These are phyloP conservation scores for Piper betle DNA, from an alignment of 164 flowering plant genomes.

Conservation along the genomic window DNA sequence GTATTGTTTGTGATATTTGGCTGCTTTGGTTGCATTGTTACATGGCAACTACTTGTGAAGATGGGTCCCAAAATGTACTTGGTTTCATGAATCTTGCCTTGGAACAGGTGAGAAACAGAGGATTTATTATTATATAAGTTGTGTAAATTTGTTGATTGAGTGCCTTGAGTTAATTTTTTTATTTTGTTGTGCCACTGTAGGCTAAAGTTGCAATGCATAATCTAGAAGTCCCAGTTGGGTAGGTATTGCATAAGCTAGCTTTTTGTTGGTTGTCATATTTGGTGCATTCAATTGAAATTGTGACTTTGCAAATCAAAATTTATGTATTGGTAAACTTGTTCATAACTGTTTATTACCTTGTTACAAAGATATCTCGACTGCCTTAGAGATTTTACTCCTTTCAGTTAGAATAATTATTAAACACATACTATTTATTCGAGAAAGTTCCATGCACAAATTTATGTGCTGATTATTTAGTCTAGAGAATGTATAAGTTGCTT, in stretches of 20 bases:
- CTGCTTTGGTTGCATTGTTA: too few species aligned
- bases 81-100: slow-evolving; percentile 7
- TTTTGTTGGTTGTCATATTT: background rate
- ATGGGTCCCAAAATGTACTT: background rate
- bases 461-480: background rate
- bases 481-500: background rate
- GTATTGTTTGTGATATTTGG: too few species aligned
- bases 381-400: too few species aligned
- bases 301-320: too few species aligned
- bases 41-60: background rate
- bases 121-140: background rate
- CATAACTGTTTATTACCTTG: too few species aligned
- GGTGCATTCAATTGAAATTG: background rate
- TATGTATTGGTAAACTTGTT: background rate
- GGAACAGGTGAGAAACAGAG: slow-evolving; percentile 2
- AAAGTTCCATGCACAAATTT: too few species aligned
- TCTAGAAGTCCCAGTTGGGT: slow-evolving; percentile 52
- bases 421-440: too few species aligned
- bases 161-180: background rate
- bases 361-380: too few species aligned
- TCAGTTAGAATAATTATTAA: too few species aligned
- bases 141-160: background rate
- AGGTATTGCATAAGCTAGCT: background rate
- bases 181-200: slow-evolving; percentile 8
- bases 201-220: slow-evolving; percentile 33